phyloP scores from a whole-genome alignment of 768 basidiomycete genomes.

The Boletus sensibilis region DNA sequence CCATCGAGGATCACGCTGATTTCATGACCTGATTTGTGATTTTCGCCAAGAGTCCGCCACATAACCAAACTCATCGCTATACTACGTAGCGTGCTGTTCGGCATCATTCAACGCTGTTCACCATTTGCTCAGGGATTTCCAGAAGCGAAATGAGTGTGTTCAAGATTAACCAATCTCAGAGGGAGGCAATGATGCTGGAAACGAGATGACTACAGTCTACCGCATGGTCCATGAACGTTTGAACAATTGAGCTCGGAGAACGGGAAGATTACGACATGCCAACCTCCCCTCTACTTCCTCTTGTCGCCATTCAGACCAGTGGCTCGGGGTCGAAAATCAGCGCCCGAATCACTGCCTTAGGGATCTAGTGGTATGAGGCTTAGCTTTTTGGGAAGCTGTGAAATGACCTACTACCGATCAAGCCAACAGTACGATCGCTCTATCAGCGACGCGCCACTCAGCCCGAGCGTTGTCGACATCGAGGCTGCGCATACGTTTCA shows the following conservation, averaged over 20 bases:
- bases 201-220: not conserved
- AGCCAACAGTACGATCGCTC: conserved; percentile 44
- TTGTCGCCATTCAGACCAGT: not conserved
- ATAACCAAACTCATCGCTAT: not conserved
- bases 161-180: not conserved
- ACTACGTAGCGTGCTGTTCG: not conserved
- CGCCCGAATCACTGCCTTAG: conserved; percentile 6
- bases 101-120: not conserved
- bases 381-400: conserved; percentile 2
- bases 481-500: conserved; percentile 59
- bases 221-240: not conserved
- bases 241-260: not conserved
- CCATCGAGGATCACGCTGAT: not conserved
- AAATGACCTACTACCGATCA: conserved; percentile 21
- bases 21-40: not conserved
- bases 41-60: not conserved
- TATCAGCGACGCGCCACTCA: conserved; percentile 65
- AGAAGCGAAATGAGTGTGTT: not conserved
- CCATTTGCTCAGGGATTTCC: not conserved
- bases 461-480: conserved; percentile 62
- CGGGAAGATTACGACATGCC: conserved; percentile 1
- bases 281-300: not conserved
- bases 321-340: not conserved
- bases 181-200: conserved; percentile 3
- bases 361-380: not conserved